phyloP scores from a whole-genome alignment of 192 early-diverging fungal species.

The Paraglomus brasilianum region DNA sequence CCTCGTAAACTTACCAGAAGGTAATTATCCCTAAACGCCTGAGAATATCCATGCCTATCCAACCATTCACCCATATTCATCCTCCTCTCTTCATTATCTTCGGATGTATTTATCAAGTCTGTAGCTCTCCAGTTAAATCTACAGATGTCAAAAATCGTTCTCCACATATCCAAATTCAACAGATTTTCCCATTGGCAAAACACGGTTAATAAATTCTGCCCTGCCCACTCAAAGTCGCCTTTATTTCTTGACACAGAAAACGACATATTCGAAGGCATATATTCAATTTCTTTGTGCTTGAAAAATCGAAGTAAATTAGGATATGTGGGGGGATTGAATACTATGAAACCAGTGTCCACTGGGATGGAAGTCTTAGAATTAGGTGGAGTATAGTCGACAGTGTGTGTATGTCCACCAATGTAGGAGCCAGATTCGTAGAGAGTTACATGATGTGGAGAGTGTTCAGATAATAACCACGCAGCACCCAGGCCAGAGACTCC shows the following conservation, averaged over 20 bases:
- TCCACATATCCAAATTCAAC: slow-evolving; percentile 45
- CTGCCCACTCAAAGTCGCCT: slow-evolving; percentile 66
- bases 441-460: slow-evolving; percentile 43
- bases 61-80: slow-evolving; percentile 59
- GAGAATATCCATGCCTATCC: slow-evolving; percentile 47
- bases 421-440: slow-evolving; percentile 52
- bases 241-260: slow-evolving; percentile 61
- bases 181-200: slow-evolving; percentile 58
- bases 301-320: slow-evolving; percentile 59
- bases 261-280: slow-evolving; percentile 52
- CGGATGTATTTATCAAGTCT: slow-evolving; percentile 47
- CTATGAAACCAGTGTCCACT: slow-evolving; percentile 70
- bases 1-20: slow-evolving; percentile 34
- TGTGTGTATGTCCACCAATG: slow-evolving; percentile 65
- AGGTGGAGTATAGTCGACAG: slow-evolving; percentile 49
- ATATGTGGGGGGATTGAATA: slow-evolving; percentile 63
- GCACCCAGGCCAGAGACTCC: slow-evolving; percentile 47
- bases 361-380: slow-evolving; percentile 34
- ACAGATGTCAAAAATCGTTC: slow-evolving; percentile 53
- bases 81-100: slow-evolving; percentile 31
- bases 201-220: slow-evolving; percentile 49
- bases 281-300: slow-evolving; percentile 42
- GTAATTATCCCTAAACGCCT: slow-evolving; percentile 62
- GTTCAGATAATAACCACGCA: slow-evolving; percentile 52
- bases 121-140: slow-evolving; percentile 56